These are phyloP conservation scores for Flaveria trinervia DNA, from an alignment of 129 eudicot genomes.

Conservation along the genomic window DNA sequence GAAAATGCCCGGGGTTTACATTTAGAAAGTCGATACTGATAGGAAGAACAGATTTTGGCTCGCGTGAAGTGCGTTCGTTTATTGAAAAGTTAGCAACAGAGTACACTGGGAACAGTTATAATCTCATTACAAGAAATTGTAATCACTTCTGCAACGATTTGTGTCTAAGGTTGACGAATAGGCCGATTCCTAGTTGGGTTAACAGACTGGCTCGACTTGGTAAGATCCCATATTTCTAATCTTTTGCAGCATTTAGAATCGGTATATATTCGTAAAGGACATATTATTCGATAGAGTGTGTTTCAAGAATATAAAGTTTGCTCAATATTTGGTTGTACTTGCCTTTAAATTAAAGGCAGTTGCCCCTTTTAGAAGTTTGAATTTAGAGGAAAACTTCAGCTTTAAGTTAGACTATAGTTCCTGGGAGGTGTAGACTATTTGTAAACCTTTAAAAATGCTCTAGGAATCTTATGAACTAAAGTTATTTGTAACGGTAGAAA, in stretches of 20 bases:
- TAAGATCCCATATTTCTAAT: constrained; percentile 39
- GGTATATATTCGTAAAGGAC: background rate
- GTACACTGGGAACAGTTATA: constrained; percentile 73
- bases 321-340: constrained; percentile 16
- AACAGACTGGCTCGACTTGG: constrained; percentile 91
- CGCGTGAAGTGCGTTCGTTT: constrained; percentile 64
- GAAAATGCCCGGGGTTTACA: constrained; percentile 84
- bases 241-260: constrained; percentile 9
- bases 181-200: constrained; percentile 90
- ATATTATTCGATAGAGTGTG: background rate
- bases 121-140: constrained; percentile 84
- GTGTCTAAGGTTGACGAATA: constrained; percentile 61
- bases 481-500: constrained; percentile 7
- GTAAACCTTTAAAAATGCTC: constrained; percentile 3
- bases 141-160: constrained; percentile 90
- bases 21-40: constrained; percentile 83
- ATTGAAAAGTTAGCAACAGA: constrained; percentile 71
- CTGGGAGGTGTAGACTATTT: constrained; percentile 4
- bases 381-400: constrained; percentile 20
- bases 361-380: constrained; percentile 20
- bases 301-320: constrained; percentile 22
- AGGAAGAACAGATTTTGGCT: constrained; percentile 82
- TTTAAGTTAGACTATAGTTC: constrained; percentile 10
- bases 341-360: constrained; percentile 35
- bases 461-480: background rate